These are phyloP conservation scores for Pontederia paniculata DNA, from an alignment of 176 grass and related monocot genomes.

Conservation along the genomic window DNA sequence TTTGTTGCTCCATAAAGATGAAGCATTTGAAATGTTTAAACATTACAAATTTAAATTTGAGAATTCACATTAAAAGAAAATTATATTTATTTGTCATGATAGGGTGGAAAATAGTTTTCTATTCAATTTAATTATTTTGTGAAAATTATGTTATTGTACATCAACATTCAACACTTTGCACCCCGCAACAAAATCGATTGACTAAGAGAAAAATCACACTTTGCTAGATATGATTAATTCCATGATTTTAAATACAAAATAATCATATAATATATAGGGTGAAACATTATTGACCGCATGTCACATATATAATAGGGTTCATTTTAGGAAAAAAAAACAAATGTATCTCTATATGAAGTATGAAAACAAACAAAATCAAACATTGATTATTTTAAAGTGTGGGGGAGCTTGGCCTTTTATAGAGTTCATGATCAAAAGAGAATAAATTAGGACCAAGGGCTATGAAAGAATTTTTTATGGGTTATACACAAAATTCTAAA, in stretches of 20 bases:
- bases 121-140: background rate
- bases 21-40: background rate
- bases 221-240: conserved; percentile 2
- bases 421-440: background rate
- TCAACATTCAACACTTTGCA: background rate
- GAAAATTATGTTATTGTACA: background rate
- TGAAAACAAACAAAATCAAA: too few relatives aligned
- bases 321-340: background rate
- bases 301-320: background rate
- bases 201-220: background rate
- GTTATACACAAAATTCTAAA: background rate
- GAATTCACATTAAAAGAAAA: background rate
- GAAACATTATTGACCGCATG: background rate
- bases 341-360: too few relatives aligned
- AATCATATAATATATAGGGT: background rate
- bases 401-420: background rate
- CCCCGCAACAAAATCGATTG: background rate
- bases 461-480: background rate
- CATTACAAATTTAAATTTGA: background rate
- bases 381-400: background rate
- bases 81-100: background rate
- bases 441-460: background rate
- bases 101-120: background rate
- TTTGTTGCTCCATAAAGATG: background rate
- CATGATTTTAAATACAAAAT: conserved; percentile 5